Evolutionary conservation across 2,329 filamentous ascomycete genomes (phyloP).

Genomic region (Teratosphaeriaceae sp.): DNA sequence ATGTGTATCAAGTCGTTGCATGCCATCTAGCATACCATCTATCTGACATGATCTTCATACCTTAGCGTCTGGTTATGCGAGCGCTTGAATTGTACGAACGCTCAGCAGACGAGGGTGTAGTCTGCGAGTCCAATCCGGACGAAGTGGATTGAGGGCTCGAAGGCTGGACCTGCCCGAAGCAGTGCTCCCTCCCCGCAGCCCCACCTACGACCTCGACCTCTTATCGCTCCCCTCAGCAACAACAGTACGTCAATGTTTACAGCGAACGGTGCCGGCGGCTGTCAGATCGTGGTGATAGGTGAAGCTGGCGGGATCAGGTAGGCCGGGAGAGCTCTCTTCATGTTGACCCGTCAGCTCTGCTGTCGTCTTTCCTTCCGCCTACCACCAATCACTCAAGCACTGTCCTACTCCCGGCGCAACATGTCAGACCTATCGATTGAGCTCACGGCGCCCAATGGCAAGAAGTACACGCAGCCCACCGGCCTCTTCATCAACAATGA

Average conservation of each 20-base stretch:
- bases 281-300: background rate
- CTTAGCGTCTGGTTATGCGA: too few species aligned
- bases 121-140: too few species aligned
- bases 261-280: background rate
- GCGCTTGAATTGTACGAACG: too few species aligned
- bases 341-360: background rate
- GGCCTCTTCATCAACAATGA: conserved; percentile 84
- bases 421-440: conserved; percentile 49
- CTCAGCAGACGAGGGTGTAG: too few species aligned
- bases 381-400: background rate
- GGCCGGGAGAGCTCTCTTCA: background rate
- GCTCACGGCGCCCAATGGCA: conserved; percentile 69
- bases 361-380: background rate
- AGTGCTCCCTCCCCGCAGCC: background rate
- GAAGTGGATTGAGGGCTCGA: too few species aligned
- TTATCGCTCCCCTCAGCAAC: conserved; percentile 1
- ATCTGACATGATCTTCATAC: too few species aligned
- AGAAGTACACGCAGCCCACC: conserved; percentile 62
- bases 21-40: too few species aligned
- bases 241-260: background rate
- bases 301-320: background rate
- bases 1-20: too few species aligned
- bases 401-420: conserved; percentile 2
- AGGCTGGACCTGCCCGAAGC: too few species aligned
- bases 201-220: background rate